A percentile compares a stretch with the other conserved stretches of the same genome.
Evolutionary conservation across 805 yeast genomes (phyloP).

Genomic region (Suhomyces xylopsoci): DNA sequence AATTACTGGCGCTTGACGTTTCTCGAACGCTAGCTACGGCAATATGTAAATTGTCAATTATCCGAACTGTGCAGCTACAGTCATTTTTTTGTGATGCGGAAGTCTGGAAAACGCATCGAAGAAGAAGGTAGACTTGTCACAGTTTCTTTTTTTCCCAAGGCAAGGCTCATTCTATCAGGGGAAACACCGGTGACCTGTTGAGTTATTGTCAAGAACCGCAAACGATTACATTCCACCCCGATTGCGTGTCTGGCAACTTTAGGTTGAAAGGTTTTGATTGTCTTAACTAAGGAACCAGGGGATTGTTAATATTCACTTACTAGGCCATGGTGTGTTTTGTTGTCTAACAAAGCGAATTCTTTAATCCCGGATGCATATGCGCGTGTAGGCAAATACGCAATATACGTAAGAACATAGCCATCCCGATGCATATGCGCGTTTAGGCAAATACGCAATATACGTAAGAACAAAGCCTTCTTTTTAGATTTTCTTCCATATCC

Average conservation of each 20-base stretch:
- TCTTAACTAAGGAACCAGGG: background rate
- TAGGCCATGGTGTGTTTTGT: background rate
- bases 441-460: background rate
- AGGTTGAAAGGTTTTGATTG: background rate
- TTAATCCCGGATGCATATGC: background rate
- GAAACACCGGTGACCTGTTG: background rate
- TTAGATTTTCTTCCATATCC: background rate
- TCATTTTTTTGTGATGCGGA: background rate
- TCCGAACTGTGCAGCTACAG: background rate
- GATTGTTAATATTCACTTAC: background rate
- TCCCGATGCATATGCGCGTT: background rate
- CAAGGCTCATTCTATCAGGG: background rate
- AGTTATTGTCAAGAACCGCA: background rate
- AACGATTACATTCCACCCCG: background rate
- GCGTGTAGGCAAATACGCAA: background rate
- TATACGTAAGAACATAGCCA: background rate
- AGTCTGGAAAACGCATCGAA: conserved; percentile 2
- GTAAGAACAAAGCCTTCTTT: background rate
- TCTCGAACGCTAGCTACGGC: background rate
- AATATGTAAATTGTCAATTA: background rate
- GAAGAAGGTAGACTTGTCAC: conserved; percentile 1
- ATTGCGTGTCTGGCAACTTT: background rate
- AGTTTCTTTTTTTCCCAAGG: background rate
- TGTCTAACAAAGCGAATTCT: background rate
- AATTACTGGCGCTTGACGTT: background rate